Evolutionary conservation across 148 eudicot species (phyloP).

Genomic region (Fagopyrum esculentum): DNA sequence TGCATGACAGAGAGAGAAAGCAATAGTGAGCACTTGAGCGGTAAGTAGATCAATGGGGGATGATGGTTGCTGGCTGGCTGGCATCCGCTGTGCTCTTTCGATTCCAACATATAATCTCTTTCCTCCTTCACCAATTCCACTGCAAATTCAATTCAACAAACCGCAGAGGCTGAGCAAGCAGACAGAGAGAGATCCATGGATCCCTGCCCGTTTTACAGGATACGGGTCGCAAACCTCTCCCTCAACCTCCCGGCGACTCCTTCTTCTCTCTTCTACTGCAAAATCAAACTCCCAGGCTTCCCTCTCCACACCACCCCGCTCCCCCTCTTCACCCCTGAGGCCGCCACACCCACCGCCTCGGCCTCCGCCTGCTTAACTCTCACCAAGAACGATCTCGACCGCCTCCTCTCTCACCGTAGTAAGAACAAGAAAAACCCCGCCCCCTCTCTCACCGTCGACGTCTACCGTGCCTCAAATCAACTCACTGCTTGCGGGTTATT

Average conservation of each 20-base stretch:
- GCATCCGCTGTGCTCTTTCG: not conserved
- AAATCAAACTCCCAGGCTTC: constrained; percentile 43
- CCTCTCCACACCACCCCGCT: constrained; percentile 37
- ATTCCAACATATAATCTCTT: not conserved
- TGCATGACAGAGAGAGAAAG: not conserved
- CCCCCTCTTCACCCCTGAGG: constrained; percentile 16
- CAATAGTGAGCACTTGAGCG: not conserved
- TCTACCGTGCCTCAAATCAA: constrained; percentile 7
- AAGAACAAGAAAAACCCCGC: constrained; percentile 4
- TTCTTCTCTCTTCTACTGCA: constrained; percentile 30
- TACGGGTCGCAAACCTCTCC: constrained; percentile 44
- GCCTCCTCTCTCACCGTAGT: constrained; percentile 8
- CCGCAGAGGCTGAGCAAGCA: not conserved
- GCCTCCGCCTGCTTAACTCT: constrained; percentile 46
- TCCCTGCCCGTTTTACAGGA: constrained; percentile 64
- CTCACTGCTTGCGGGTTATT: constrained; percentile 24
- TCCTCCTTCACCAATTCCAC: not conserved
- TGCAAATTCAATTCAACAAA: not conserved
- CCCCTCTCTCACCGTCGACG: constrained; percentile 32
- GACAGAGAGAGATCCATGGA: constrained; percentile 29
- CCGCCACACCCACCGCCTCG: constrained; percentile 22
- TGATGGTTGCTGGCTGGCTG: not conserved
- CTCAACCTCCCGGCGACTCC: constrained; percentile 17
- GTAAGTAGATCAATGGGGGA: not conserved
- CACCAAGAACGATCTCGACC: constrained; percentile 43